Base-by-base conservation (phyloP, 495 filamentous ascomycete species). In the Jackrogersella minutella region DNA sequence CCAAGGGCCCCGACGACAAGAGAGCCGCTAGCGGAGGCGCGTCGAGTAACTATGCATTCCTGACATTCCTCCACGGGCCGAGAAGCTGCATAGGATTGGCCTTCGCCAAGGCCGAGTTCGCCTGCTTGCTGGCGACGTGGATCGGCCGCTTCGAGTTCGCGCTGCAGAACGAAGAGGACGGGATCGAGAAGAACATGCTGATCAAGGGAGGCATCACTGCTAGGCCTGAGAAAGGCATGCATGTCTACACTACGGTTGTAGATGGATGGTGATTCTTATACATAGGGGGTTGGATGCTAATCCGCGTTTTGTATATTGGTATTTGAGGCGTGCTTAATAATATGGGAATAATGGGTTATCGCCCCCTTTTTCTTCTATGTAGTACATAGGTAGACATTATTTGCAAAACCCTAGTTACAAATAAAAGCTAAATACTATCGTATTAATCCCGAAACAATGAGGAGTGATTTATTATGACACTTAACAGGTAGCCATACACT, bases 81-180 rank as follows among this genome's bases (percentile, higher is more conserved):
- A 69, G 87, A 49, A 85, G 81, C 37, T 90, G 87, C 67, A 88
- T 90, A 50, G 87, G 87, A 5, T 79, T 81, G 74, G 81, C 82
- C 1, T 99, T 99, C 77, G 90, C 93, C 0, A 90, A 87, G 76
- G 81, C 87, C 0, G 95, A 97, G 81, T 91, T 96, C 74, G 91
- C 90, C 6, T 92, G 87, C 70, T 76, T 97, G 66, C 62, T 99
- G 47, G 93, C 92, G 51, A 83, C 85, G 2, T 82, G 88, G 77
- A 86, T 94, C 16, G 92, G 92, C 11, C 80, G 84, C 37, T 96
- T 89, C 66, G 81, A 88, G 66, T 85, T 92, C 68, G 82, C 85
- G 75, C 65, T 91, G 33, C 74, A 83, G 41, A 82, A 91, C 64
- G 79, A 83, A 47, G 79, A 88, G 59, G 75, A 79, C 66, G 53